Evolutionary conservation across 192 early-diverging fungal species (phyloP), one percentile per base, ranked within the genome.

Genomic region (Thamnidium elegans): DNA sequence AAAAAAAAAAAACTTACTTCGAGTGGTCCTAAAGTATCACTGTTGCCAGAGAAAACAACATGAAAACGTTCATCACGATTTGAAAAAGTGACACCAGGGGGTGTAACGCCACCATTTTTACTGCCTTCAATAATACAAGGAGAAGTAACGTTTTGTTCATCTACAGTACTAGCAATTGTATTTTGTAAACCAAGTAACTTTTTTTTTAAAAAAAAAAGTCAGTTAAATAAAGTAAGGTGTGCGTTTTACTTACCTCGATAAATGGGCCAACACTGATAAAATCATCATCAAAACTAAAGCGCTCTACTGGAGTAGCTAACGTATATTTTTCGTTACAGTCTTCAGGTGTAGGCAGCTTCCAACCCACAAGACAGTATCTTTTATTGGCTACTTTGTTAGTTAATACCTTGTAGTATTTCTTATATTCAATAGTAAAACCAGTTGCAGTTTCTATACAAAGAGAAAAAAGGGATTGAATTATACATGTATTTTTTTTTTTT

Each of bases 361-460:
- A 34, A n/a, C 23, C 14, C 30, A 55, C 53, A 4, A 55, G 19
- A 34, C 30, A 30, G 21, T 73, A 78, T 30, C 10, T 67, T 45
- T 78, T 72, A 13, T 19, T 46, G 1, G 17, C 59, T 5, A 50
- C 55, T 36, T 20, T 10, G 43, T 69, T 72, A 23, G 67, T 69
- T 17, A 79, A 54, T 9, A 73, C 19, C n/a, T 71, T 73, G 32
- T 70, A 67, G 17, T 51, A 55, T 36, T 32, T 58, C 7, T 21
- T 31, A 20, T 72, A 74, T 9, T n/a, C 20, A 30, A 70, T 63
- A 1, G 4, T 53, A 47, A 77, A 80, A 14, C 46, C 50, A 2
- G 55, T 62, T 19, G 56, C 51, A 44, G 58, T 70, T 7, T 17
- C 69, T 70, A 65, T 4, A n/a, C 11, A 30, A 31, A 55, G 1